A percentile compares a stretch with the other conserved stretches of the same genome.
These are phyloP conservation scores for Calonectria hongkongensis DNA, from an alignment of 2,329 filamentous ascomycete species.

Conservation along the genomic window DNA sequence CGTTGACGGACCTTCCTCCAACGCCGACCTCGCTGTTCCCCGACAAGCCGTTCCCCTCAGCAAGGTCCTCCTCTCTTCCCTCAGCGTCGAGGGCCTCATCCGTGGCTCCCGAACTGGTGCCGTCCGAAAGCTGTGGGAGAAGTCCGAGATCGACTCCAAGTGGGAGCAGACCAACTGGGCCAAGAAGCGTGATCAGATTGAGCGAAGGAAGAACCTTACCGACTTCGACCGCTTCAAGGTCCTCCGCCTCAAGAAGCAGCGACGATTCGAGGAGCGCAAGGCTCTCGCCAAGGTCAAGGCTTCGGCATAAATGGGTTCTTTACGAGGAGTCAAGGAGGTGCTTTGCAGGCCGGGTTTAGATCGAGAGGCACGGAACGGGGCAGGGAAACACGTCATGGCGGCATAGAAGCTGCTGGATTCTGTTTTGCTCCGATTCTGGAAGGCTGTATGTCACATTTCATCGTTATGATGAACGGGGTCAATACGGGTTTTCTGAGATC, in stretches of 20 bases:
- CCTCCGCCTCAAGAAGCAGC: conserved; percentile 99
- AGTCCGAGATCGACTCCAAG: conserved; percentile 92
- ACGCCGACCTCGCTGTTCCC: conserved; percentile 86
- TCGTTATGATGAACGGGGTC: conserved; percentile 78
- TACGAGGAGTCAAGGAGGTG: conserved; percentile 58
- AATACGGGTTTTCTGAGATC: conserved; percentile 76
- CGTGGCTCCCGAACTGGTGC: conserved; percentile 87
- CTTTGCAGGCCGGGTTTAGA: conserved; percentile 61
- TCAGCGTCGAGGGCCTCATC: conserved; percentile 90
- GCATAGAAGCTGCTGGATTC: conserved; percentile 75
- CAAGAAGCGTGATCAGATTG: conserved; percentile 91
- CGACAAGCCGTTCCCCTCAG: conserved; percentile 90
- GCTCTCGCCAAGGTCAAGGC: conserved; percentile 94
- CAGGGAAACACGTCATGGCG: conserved; percentile 61
- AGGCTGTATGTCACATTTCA: conserved; percentile 79
- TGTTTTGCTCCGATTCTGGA: conserved; percentile 74
- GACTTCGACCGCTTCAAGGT: conserved; percentile 99
- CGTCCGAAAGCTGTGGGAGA: conserved; percentile 93
- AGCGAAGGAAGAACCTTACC: conserved; percentile 92
- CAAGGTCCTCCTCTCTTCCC: conserved; percentile 90
- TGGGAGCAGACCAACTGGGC: conserved; percentile 95
- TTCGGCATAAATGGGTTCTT: conserved; percentile 77
- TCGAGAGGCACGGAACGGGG: conserved; percentile 60
- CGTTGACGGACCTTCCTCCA: conserved; percentile 93
- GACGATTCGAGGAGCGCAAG: conserved; percentile 98